Evolutionary conservation across 768 basidiomycete genomes (phyloP).

Genomic region (Tylopilus plumbeoviolaceoides): DNA sequence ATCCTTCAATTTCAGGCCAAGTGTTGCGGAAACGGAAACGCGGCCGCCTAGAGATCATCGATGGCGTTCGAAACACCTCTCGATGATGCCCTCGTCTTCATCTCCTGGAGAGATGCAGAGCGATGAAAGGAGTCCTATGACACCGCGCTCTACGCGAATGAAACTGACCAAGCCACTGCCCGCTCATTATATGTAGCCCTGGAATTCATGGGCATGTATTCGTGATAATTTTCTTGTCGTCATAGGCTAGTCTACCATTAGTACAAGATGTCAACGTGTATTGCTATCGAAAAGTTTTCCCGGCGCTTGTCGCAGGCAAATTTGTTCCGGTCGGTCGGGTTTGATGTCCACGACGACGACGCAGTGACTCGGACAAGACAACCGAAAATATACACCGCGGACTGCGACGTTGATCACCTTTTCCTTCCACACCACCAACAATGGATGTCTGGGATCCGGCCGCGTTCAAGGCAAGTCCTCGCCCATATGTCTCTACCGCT

Average conservation of each 20-base stretch:
- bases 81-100: constrained; percentile 13
- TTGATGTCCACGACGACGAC: background rate
- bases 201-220: constrained; percentile 3
- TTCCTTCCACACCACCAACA: background rate
- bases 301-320: background rate
- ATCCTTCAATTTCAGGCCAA: background rate
- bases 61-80: constrained; percentile 15
- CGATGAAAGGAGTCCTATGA: background rate
- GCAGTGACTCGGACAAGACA: background rate
- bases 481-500: background rate
- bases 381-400: background rate
- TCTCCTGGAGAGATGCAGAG: constrained; percentile 7
- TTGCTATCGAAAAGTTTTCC: background rate
- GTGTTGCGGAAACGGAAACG: background rate
- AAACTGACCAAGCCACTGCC: constrained; percentile 20
- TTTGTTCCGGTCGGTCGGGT: background rate
- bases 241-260: background rate
- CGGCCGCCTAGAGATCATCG: background rate
- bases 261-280: background rate
- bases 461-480: constrained; percentile 28
- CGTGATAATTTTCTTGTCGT: background rate
- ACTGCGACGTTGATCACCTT: background rate
- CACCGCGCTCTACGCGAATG: constrained; percentile 1
- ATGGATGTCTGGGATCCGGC: constrained; percentile 31
- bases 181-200: constrained; percentile 18